Percentiles rank a stretch among this genome's conserved stretches.
phyloP scores from a whole-genome alignment of 352 stramenopile genomes.

The Phytophthora capsici region DNA sequence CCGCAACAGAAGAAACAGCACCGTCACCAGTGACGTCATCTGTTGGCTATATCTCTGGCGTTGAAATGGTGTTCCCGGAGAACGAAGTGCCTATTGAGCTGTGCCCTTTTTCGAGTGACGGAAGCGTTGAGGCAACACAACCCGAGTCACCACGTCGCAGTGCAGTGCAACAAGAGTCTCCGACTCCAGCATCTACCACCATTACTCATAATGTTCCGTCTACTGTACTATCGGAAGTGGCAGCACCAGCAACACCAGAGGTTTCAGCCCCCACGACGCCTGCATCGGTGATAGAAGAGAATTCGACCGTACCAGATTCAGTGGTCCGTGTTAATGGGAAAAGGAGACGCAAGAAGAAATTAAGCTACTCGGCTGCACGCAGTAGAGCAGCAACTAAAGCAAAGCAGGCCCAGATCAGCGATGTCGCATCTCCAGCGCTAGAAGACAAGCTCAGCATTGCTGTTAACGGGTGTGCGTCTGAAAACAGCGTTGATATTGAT shows the following conservation, averaged over 20 bases:
- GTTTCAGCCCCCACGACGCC: constrained; percentile 7
- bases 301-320: constrained; percentile 1
- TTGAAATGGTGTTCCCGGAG: constrained; percentile 38
- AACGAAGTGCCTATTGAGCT: constrained; percentile 45
- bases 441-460: constrained; percentile 39
- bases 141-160: constrained; percentile 5
- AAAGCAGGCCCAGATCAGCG: constrained; percentile 28
- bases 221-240: neutral
- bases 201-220: neutral
- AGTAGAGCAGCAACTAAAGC: constrained; percentile 20
- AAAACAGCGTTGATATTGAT: constrained; percentile 10
- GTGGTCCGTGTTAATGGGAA: constrained; percentile 18
- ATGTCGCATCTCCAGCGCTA: constrained; percentile 13
- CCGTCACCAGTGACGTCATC: constrained; percentile 12
- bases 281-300: constrained; percentile 15
- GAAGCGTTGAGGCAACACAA: constrained; percentile 29
- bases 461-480: constrained; percentile 16
- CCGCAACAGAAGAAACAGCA: neutral
- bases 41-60: constrained; percentile 18
- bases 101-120: constrained; percentile 45
- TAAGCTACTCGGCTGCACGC: constrained; percentile 37
- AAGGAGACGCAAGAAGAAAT: constrained; percentile 57
- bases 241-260: neutral
- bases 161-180: neutral
- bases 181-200: constrained; percentile 2